Base-by-base conservation (phyloP, 1,284 basidiomycete genomes). In the Pholiota adiposa region DNA sequence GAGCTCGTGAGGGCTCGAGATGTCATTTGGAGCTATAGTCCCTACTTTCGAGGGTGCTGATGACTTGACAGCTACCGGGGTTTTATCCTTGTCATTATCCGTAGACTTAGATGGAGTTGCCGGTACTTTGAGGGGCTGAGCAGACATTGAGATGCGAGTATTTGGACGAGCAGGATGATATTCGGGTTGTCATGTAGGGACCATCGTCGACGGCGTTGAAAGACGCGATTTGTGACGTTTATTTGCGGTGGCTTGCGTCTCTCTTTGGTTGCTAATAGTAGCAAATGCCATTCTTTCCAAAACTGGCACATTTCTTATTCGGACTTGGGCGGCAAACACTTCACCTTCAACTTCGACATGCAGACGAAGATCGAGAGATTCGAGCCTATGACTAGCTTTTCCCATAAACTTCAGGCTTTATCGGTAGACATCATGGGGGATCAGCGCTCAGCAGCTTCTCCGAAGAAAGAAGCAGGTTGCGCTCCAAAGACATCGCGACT, bases 1-100 rank as follows among this genome's bases (percentile, higher is more conserved):
- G 63, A 93, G 73, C 69, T 93, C 91, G 70, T 93, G 91, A 2
- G 91, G 91, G 66, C 89, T 91, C 2, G 90, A 90, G 44, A 91
- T 91, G 67, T 90, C 88, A 56, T 73, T 72, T 3, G 82, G 76
- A 54, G 75, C 77, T 40, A 79, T 69, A 12, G 69, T 70, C n/a
- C 74, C 70, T 55, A 72, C 66, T 62, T 75, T 78, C 21, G 75
- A 63, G 11, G 69, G 56, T n/a, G 65, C 60, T 29, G 67, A 59
- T 55, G 77, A 75, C 60, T 74, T 77, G 16, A 72, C 74, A 49
- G 77, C 72, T 50, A 79, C 75, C 29, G 82, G 81, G 18, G 82
- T 83, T 65, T 76, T 82, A 54, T 81, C 76, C 58, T 75, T 79
- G 44, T 82, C 78, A 41, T 64, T 65, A 18, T 80, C 76, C 11